Evolutionary conservation across 2,329 filamentous ascomycete genomes (phyloP), one percentile per base, ranked within the genome.

Genomic region (Alternaria gansuensis): DNA sequence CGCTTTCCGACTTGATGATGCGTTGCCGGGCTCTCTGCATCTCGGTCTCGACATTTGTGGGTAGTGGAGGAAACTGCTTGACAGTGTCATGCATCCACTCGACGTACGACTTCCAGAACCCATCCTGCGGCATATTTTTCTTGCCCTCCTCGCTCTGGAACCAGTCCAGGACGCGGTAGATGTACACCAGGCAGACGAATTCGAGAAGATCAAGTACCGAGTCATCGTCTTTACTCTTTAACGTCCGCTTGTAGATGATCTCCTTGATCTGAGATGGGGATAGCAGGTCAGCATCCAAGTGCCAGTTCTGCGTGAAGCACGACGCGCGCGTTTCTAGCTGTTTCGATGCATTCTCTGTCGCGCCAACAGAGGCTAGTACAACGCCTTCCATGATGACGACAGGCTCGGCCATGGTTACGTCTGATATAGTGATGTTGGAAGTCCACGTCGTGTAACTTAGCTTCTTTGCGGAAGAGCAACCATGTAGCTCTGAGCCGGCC

Each of bases 171-270:
- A 52, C 28, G 34, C 49, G 23, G 34, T 57, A 41, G 26, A 57
- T 57, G 54, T 57, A 57, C 2, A 57, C 54, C 23, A 53, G 24
- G 23, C 54, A 57, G 17, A 57, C 40, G 5, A 57, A 53, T 23
- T 57, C 54, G 5, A 57, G 54, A 0, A 57, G 49, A 40, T 57
- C 54, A 29, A 57, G 41, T 4, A 57, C 54, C 3, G 54, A 57
- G 8, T 57, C 54, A 14, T 57, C 54, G 28, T 57, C 54, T 23
- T 46, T 57, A 28, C 54, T 57, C 54, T 57, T 48, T 49, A 57
- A 41, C 8, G 54, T 57, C 21, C 49, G 49, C 41, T 48, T 53
- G 28, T 57, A 53, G 14, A 57, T 46, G 28, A 52, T 52, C 13
- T 48, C 41, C 17, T 53, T 57, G 11, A 57, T 48, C 41, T 57